phyloP scores from a whole-genome alignment of 1,139 yeast species.

The Geotrichum aggregatum region DNA sequence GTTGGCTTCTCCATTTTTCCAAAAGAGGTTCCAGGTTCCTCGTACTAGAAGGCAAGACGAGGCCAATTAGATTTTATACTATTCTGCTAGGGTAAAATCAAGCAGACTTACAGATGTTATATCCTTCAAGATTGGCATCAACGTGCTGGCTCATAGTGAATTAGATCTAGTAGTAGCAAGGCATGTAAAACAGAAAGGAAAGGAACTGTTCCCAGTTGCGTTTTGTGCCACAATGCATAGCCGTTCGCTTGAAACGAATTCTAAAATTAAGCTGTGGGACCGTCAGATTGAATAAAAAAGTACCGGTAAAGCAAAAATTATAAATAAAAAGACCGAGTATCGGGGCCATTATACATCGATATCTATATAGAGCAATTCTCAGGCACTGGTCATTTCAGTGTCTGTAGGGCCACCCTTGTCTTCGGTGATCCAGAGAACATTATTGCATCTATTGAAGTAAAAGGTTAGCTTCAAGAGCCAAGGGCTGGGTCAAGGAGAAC shows the following conservation, averaged over 20 bases:
- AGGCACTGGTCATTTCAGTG: slow-evolving; percentile 7
- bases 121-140: slow-evolving; percentile 25
- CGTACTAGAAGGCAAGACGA: background rate
- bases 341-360: background rate
- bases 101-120: slow-evolving; percentile 9
- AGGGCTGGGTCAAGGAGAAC: background rate
- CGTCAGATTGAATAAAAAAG: too few species aligned
- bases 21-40: slow-evolving; percentile 30
- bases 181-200: too few species aligned
- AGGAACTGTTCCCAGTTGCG: too few species aligned
- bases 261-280: too few species aligned
- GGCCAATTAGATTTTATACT: too few species aligned
- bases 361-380: background rate
- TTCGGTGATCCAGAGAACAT: slow-evolving; percentile 43
- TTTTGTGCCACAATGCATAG: too few species aligned
- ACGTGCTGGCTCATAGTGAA: slow-evolving; percentile 5
- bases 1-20: slow-evolving; percentile 28
- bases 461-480: slow-evolving; percentile 7
- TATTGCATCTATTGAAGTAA: slow-evolving; percentile 38
- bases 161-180: too few species aligned
- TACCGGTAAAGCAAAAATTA: too few species aligned
- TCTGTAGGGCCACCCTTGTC: slow-evolving; percentile 20
- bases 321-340: too few species aligned
- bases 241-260: too few species aligned
- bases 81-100: too few species aligned